Base-by-base conservation (phyloP, 2,329 filamentous ascomycete genomes). In the Fusarium haematococcum region DNA sequence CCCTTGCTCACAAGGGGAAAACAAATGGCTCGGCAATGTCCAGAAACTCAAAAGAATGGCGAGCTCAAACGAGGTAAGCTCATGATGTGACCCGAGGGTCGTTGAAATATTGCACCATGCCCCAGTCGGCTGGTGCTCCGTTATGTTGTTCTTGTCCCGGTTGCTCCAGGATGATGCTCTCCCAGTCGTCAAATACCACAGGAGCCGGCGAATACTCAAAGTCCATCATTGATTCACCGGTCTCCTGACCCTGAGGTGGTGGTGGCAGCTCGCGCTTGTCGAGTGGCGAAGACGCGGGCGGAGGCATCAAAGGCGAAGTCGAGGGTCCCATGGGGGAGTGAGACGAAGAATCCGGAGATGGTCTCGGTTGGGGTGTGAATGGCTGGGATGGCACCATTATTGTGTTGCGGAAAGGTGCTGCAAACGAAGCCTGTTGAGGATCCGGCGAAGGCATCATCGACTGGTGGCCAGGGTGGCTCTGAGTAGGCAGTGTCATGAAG, bases 171-270 rank as follows among this genome's bases (percentile, higher is more conserved):
- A 83, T 75, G 33, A 85, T 80, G 65, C 79, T 82, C 64, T 84
- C 84, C 84, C 84, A 86, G 68, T 85, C 83, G 3, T 85, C 82
- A 52, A 85, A 85, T 11, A 82, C 79, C 35, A 83, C 79, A 9
- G 80, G 79, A 4, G 80, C 79, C 4, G 84, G 79, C 33, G 84
- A 83, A 70, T 83, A 86, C 62, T 86, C 84, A 74, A 85, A 86
- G 52, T 85, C 84, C 83, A 86, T 85, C 75, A 83, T 80, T 11
- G 78, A 75, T 32, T 83, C 81, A 23, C 70, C 72, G 13, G 69
- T 59, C 13, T 75, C 77, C 14, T 77, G 71, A 16, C 68, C 39
- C 13, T 79, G 79, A 56, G 74, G 79, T 11, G 82, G 79, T 23
- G 82, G 79, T 4, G 82, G 83, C 23, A 83, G 75, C 58, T 83